phyloP scores from a whole-genome alignment of 768 basidiomycete genomes.

The Trametes maxima region DNA sequence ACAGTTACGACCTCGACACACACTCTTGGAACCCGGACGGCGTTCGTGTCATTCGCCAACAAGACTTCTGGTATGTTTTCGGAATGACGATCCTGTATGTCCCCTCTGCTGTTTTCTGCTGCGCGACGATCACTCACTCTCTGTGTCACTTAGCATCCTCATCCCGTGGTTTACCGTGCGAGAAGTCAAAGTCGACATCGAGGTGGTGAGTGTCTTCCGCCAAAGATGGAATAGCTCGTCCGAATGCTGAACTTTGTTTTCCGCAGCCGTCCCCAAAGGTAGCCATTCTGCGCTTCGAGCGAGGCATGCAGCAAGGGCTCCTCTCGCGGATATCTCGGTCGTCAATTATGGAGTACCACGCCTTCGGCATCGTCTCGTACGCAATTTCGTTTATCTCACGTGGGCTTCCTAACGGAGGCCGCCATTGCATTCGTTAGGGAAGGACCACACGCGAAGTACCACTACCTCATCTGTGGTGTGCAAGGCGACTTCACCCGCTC shows the following conservation, averaged over 20 bases:
- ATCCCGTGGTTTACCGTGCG: slow-evolving; percentile 45
- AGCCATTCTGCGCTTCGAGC: slow-evolving; percentile 43
- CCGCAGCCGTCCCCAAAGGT: slow-evolving; percentile 46
- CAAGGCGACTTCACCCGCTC: slow-evolving; percentile 48
- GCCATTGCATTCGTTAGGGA: slow-evolving; percentile 32
- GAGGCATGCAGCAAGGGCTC: slow-evolving; percentile 51
- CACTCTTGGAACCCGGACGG: slow-evolving; percentile 38
- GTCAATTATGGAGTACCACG: slow-evolving; percentile 47
- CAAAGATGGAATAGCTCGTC: slow-evolving; percentile 10
- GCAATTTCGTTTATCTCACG: slow-evolving; percentile 5
- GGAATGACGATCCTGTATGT: slow-evolving; percentile 45
- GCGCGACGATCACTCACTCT: slow-evolving; percentile 1
- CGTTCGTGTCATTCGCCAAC: slow-evolving; percentile 38
- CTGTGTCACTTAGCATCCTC: slow-evolving; percentile 33
- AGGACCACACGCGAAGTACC: slow-evolving; percentile 43
- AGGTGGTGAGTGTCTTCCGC: slow-evolving; percentile 38
- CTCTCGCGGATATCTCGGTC: slow-evolving; percentile 44
- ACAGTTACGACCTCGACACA: slow-evolving; percentile 40
- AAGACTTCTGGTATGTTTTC: slow-evolving; percentile 47
- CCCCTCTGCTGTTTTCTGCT: background rate
- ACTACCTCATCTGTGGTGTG: slow-evolving; percentile 49
- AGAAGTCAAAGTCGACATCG: slow-evolving; percentile 43
- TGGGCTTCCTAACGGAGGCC: slow-evolving; percentile 14
- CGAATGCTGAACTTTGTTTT: background rate
- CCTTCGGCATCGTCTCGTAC: slow-evolving; percentile 45